Conservation (phyloP, 345 rosid species). For the Arabidopsis arenosa region DNA sequence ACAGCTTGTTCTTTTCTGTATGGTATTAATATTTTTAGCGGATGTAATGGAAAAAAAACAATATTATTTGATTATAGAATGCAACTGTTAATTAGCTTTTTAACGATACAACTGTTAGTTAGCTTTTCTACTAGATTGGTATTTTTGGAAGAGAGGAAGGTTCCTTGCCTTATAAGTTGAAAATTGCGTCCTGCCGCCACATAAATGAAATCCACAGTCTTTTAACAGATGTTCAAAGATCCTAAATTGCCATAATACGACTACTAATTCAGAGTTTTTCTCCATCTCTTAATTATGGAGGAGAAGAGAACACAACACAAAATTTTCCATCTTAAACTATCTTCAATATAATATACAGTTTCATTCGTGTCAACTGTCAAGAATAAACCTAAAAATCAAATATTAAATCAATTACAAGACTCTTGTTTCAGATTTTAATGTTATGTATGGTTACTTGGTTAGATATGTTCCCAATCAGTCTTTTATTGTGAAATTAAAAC, state of each 20-base stretch:
- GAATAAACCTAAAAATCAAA: background rate
- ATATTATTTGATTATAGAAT: background rate
- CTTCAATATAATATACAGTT: background rate
- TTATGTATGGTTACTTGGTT: too few relatives aligned
- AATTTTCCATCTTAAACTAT: constrained; percentile 2
- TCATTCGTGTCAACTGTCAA: background rate
- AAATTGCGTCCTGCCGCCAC: constrained; percentile 34
- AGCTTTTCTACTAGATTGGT: background rate
- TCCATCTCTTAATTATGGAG: background rate
- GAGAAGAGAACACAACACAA: constrained; percentile 1
- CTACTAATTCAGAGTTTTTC: constrained; percentile 1
- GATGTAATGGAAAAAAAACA: background rate
- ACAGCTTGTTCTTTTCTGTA: background rate
- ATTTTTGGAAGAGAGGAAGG: constrained; percentile 19
- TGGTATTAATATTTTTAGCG: background rate
- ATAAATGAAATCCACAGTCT: constrained; percentile 29
- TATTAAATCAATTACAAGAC: background rate
- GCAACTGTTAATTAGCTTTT: background rate
- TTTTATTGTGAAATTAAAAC: background rate
- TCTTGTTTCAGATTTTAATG: background rate
- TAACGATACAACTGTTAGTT: background rate
- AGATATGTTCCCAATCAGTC: background rate
- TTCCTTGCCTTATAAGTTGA: constrained; percentile 13
- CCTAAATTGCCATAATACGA: constrained; percentile 7
- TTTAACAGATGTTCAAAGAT: constrained; percentile 26